These are phyloP conservation scores for Ceratorhiza oryzae-sativae DNA, from an alignment of 1,284 basidiomycete genomes.

Conservation along the genomic window DNA sequence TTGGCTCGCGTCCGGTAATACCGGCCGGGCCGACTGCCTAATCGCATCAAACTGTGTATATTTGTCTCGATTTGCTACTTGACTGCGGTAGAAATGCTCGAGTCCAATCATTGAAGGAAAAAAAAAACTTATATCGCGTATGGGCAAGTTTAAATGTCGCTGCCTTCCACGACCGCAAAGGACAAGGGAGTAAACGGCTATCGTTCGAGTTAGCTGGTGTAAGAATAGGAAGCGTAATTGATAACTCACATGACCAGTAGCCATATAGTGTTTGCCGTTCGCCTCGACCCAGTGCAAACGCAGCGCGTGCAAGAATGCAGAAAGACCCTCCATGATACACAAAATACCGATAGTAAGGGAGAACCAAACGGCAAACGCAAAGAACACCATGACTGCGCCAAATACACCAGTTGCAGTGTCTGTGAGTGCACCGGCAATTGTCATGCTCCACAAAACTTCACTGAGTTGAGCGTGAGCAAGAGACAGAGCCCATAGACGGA, in stretches of 20 bases:
- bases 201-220: neutral
- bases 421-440: conserved; percentile 66
- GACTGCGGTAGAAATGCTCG: neutral
- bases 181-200: conserved; percentile 43
- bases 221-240: neutral
- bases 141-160: conserved; percentile 9
- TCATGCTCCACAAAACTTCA: conserved; percentile 93
- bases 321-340: conserved; percentile 95
- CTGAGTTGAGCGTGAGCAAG: conserved; percentile 97
- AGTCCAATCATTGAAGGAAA: conserved; percentile 12
- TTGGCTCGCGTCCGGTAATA: conserved; percentile 3
- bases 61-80: conserved; percentile 7
- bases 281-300: conserved; percentile 97
- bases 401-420: conserved; percentile 60
- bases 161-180: conserved; percentile 40
- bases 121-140: conserved; percentile 3
- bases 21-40: conserved; percentile 23
- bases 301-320: conserved; percentile 94
- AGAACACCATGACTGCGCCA: conserved; percentile 63
- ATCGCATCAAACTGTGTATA: neutral
- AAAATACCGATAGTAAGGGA: conserved; percentile 75
- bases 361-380: conserved; percentile 86
- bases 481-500: conserved; percentile 98
- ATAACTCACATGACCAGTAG: conserved; percentile 69
- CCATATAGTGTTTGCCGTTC: conserved; percentile 96